Evolutionary conservation across 2,329 filamentous ascomycete genomes (phyloP).

Genomic region (Phyllachora maydis): DNA sequence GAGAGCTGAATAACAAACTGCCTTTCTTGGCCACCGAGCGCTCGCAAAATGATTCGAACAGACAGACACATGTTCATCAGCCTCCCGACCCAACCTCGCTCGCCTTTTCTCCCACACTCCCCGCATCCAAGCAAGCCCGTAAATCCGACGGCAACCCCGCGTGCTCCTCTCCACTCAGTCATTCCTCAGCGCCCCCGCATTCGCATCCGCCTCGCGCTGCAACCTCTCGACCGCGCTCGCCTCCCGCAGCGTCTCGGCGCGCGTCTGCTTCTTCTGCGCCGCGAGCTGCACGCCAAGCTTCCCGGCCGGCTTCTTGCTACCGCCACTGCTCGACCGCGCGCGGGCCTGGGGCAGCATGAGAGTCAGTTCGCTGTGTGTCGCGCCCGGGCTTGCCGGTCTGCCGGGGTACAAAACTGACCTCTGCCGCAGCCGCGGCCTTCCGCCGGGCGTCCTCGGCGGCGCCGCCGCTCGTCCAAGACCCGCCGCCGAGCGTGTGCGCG

Average conservation of each 20-base stretch:
- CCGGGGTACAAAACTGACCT: slow-evolving; percentile 33
- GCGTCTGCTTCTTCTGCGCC: slow-evolving; percentile 57
- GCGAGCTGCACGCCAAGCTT: slow-evolving; percentile 53
- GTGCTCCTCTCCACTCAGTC: too few relatives aligned
- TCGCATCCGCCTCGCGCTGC: slow-evolving; percentile 46
- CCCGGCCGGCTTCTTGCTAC: slow-evolving; percentile 16
- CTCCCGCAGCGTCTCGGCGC: slow-evolving; percentile 44
- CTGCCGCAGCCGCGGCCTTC: slow-evolving; percentile 63
- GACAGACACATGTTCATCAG: too few relatives aligned
- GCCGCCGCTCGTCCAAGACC: slow-evolving; percentile 7
- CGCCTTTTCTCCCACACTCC: too few relatives aligned
- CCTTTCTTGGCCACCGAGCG: too few relatives aligned
- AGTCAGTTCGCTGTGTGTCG: not conserved
- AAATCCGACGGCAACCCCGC: too few relatives aligned
- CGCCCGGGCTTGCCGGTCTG: too few relatives aligned
- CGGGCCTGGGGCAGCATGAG: slow-evolving; percentile 2
- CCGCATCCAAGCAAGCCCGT: too few relatives aligned
- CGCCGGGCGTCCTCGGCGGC: slow-evolving; percentile 38
- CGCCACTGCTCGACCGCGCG: too few relatives aligned
- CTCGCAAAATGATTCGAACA: too few relatives aligned
- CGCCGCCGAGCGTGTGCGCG: slow-evolving; percentile 42
- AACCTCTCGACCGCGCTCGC: slow-evolving; percentile 45
- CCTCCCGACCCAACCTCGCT: too few relatives aligned
- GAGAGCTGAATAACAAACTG: too few relatives aligned
- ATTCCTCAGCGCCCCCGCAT: slow-evolving; percentile 32